These are phyloP conservation scores for Paraconiothyrium brasiliense DNA, from an alignment of 2,329 filamentous ascomycete species.

Conservation along the genomic window DNA sequence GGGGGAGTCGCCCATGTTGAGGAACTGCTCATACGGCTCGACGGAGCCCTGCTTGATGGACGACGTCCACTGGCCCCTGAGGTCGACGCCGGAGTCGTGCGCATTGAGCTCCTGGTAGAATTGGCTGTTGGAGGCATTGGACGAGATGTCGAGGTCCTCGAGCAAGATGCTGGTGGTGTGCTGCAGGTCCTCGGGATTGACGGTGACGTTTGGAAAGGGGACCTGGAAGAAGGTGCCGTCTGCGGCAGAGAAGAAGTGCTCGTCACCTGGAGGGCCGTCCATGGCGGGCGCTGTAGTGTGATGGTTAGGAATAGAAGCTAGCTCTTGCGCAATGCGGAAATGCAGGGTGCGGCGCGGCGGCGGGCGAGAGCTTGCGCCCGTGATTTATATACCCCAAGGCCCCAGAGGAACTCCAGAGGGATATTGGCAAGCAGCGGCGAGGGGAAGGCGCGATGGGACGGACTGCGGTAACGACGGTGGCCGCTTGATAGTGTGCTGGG, in stretches of 20 bases:
- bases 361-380: background rate
- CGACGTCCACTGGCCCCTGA: conserved; percentile 14
- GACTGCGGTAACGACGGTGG: conserved; percentile 4
- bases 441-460: background rate
- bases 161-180: conserved; percentile 10
- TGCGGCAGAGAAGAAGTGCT: background rate
- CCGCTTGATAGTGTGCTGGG: background rate
- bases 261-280: background rate
- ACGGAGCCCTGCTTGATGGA: conserved; percentile 17
- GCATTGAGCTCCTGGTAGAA: conserved; percentile 14
- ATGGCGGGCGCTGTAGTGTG: background rate
- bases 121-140: background rate
- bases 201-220: conserved; percentile 4
- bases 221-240: background rate
- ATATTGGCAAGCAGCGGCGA: background rate
- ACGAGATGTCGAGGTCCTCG: background rate
- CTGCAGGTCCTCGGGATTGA: conserved; percentile 25
- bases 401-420: background rate
- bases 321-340: background rate
- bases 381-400: background rate
- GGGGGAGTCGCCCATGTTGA: conserved; percentile 34
- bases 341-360: background rate
- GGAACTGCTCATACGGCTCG: conserved; percentile 21
- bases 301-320: background rate
- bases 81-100: conserved; percentile 27